Evolutionary conservation across 2,329 filamentous ascomycete genomes (phyloP), one percentile per base, ranked within the genome.

Genomic region (Tolypocladium cylindrosporum): DNA sequence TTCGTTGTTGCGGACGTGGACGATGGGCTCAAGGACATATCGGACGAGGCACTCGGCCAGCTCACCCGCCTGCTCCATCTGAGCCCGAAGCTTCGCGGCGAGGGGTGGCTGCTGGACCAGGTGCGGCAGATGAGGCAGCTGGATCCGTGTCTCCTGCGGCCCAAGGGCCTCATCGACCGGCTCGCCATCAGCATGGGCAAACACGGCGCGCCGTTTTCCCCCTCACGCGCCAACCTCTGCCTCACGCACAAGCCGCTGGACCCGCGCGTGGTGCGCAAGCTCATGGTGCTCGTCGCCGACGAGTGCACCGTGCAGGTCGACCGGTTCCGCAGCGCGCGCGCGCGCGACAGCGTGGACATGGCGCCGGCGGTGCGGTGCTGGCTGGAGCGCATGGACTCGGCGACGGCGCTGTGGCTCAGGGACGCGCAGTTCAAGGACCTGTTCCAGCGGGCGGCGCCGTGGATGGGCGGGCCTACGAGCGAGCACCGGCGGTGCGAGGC

Each of bases 401-500:
- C 66, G 1, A 63, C 61, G 24, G 69, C 68, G 8, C 64, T 79
- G 24, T 79, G 76, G 74, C 71, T 78, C 19, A 62, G 66, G 1
- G 63, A 67, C 1, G 55, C 64, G 0, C 62, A 72, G 3, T 79
- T 78, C 59, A 60, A 63, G 21, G 48, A 64, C 14, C 61, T 69
- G 3, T 78, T 73, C 60, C 67, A 69, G 1, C 68, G 72, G n/a
- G 64, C 72, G 1, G 55, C 54, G 56, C 36, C 62, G 10, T 7
- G 36, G 61, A 65, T 61, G 27, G 45, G 31, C 31, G 64, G 71
- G 41, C 63, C 60, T 8, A 54, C 60, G 13, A 67, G 77, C 4
- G 58, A 61, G 37, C 71, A 66, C 8, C 68, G 71, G 16, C n/a
- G 58, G 1, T 85, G 82, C 61, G 77, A 82, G 63, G 81, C 79